Conservation (phyloP, 176 grass and related monocot species). For the Cenchrus americanus region DNA sequence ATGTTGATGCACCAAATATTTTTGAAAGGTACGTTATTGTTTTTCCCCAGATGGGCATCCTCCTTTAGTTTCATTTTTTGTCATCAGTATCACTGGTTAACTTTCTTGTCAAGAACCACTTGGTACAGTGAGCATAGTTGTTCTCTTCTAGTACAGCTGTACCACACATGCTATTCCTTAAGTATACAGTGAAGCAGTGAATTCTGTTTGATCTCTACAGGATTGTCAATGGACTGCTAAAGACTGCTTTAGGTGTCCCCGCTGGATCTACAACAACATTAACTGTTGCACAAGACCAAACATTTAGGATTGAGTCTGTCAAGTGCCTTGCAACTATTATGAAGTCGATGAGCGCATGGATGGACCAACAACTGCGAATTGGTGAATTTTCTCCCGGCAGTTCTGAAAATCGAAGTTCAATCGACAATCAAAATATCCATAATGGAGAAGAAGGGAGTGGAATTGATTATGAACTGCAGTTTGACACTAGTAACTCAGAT, state of each 20-base stretch:
- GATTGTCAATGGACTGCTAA: constrained; percentile 93
- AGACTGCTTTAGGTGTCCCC: constrained; percentile 92
- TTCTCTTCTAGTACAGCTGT: constrained; percentile 9
- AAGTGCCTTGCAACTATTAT: constrained; percentile 85
- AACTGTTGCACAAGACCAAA: constrained; percentile 83
- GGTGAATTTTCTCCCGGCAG: constrained; percentile 62
- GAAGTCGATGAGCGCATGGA: constrained; percentile 82
- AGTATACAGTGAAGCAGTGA: constrained; percentile 53
- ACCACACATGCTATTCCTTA: constrained; percentile 24
- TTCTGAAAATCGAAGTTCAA: constrained; percentile 56
- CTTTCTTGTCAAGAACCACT: constrained; percentile 22
- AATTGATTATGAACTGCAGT: constrained; percentile 70
- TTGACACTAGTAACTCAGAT: constrained; percentile 59
- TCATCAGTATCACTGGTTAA: neutral
- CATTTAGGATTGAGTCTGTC: constrained; percentile 88
- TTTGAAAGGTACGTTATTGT: constrained; percentile 81
- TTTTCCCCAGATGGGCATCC: constrained; percentile 19
- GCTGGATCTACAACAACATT: constrained; percentile 81
- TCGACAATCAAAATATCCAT: constrained; percentile 58
- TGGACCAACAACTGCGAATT: constrained; percentile 94
- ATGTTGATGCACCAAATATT: constrained; percentile 95
- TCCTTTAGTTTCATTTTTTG: constrained; percentile 14
- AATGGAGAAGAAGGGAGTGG: constrained; percentile 79
- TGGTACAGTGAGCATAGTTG: constrained; percentile 3
- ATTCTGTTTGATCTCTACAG: constrained; percentile 59